Evolutionary conservation across 306 rosid species (phyloP).

Genomic region (Clitoria ternatea): DNA sequence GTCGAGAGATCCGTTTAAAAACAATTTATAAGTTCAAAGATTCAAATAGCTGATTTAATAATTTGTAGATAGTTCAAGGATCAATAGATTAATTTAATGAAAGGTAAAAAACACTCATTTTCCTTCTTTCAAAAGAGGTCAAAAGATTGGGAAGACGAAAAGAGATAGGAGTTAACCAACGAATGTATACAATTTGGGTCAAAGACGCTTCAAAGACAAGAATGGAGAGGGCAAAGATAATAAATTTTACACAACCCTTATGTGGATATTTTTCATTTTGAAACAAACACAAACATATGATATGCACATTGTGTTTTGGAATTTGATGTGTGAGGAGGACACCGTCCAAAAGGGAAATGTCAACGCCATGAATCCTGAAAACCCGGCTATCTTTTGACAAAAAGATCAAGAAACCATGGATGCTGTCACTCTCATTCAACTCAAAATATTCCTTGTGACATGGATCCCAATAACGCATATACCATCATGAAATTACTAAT

Average conservation of each 20-base stretch:
- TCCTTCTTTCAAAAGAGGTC: conserved; percentile 55
- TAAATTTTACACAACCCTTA: background rate
- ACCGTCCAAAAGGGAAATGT: conserved; percentile 56
- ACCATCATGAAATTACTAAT: conserved; percentile 22
- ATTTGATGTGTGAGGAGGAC: conserved; percentile 10
- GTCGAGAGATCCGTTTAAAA: too few relatives aligned
- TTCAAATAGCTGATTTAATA: too few relatives aligned
- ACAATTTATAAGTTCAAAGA: too few relatives aligned
- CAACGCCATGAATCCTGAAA: conserved; percentile 54
- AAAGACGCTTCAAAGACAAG: conserved; percentile 68
- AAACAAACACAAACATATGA: conserved; percentile 3
- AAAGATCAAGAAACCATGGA: conserved; percentile 38
- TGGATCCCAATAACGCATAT: conserved; percentile 38
- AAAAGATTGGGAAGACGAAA: conserved; percentile 49
- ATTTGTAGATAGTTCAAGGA: too few relatives aligned
- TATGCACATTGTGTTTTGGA: background rate
- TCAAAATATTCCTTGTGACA: conserved; percentile 37
- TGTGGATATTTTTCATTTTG: conserved; percentile 10
- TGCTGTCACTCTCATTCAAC: conserved; percentile 45
- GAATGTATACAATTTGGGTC: conserved; percentile 52
- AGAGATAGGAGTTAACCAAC: conserved; percentile 14
- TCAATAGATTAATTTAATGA: too few relatives aligned
- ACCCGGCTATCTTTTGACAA: conserved; percentile 75
- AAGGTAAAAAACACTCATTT: too few relatives aligned
- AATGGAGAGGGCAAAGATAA: conserved; percentile 22